phyloP scores from a whole-genome alignment of 495 filamentous ascomycete species.

The Lasiosphaeriaceae sp. region DNA sequence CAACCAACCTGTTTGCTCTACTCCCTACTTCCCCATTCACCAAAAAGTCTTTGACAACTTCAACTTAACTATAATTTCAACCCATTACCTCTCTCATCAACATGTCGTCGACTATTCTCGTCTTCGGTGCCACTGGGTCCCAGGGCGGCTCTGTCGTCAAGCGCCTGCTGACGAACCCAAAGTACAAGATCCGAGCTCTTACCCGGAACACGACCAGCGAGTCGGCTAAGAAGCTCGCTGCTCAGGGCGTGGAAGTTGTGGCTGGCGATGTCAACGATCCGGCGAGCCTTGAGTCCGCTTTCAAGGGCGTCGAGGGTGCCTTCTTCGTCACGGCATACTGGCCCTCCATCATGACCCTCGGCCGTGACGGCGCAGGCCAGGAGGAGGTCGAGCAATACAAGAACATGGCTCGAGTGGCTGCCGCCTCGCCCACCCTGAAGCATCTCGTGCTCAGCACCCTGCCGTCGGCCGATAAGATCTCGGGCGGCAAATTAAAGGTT shows the following conservation, averaged over 20 bases:
- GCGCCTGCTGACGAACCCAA: slow-evolving; percentile 9
- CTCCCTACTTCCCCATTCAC: too few species aligned
- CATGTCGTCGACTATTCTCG: slow-evolving; percentile 6
- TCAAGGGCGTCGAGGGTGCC: slow-evolving; percentile 8
- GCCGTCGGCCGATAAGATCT: neutral
- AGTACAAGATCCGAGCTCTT: slow-evolving; percentile 17
- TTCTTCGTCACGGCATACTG: slow-evolving; percentile 12
- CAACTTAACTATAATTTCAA: neutral
- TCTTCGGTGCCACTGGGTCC: slow-evolving; percentile 19
- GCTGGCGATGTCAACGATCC: slow-evolving; percentile 21
- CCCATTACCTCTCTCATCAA: neutral
- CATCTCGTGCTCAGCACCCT: slow-evolving; percentile 11
- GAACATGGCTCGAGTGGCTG: slow-evolving; percentile 4
- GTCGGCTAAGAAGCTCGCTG: slow-evolving; percentile 12
- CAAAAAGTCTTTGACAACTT: neutral
- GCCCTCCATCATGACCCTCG: neutral
- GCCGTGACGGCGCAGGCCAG: slow-evolving; percentile 2
- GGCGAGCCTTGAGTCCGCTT: slow-evolving; percentile 8
- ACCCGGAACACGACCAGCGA: slow-evolving; percentile 15
- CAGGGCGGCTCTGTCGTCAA: slow-evolving; percentile 21
- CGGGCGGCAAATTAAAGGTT: slow-evolving; percentile 5
- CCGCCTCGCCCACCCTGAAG: neutral
- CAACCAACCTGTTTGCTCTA: too few species aligned
- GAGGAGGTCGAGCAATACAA: slow-evolving; percentile 8
- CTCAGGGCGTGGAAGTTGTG: slow-evolving; percentile 19